These are phyloP conservation scores for Candida namnaoensis DNA, from an alignment of 805 yeast genomes.

Conservation along the genomic window DNA sequence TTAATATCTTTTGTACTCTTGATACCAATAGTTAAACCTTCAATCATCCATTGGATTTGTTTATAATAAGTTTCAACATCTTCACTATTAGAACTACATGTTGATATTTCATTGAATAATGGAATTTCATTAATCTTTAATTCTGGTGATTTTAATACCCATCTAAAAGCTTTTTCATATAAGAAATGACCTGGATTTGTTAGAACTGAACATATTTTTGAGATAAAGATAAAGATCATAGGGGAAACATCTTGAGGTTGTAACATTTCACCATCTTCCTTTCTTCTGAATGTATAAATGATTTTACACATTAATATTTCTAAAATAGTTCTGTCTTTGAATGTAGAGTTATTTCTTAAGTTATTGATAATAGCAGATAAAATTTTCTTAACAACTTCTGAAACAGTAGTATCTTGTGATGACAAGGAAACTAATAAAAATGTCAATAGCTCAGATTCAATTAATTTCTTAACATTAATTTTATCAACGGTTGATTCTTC, in stretches of 20 bases:
- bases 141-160: slow-evolving; percentile 41
- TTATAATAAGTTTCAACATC: slow-evolving; percentile 43
- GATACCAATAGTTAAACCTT: slow-evolving; percentile 36
- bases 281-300: slow-evolving; percentile 21
- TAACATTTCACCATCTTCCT: slow-evolving; percentile 8
- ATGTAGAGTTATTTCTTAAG: slow-evolving; percentile 30
- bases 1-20: slow-evolving; percentile 42
- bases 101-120: slow-evolving; percentile 23
- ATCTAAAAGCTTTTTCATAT: slow-evolving; percentile 63
- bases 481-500: slow-evolving; percentile 17
- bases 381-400: slow-evolving; percentile 32
- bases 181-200: slow-evolving; percentile 65
- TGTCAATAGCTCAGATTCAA: slow-evolving; percentile 49
- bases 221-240: slow-evolving; percentile 43
- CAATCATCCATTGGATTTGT: slow-evolving; percentile 61
- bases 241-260: slow-evolving; percentile 25
- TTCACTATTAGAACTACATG: slow-evolving; percentile 16
- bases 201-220: slow-evolving; percentile 49
- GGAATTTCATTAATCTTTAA: slow-evolving; percentile 35
- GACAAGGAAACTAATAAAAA: slow-evolving; percentile 39
- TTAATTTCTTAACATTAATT: slow-evolving; percentile 46
- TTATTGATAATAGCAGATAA: slow-evolving; percentile 35
- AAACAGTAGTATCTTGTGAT: slow-evolving; percentile 18
- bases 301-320: slow-evolving; percentile 41
- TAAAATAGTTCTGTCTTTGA: slow-evolving; percentile 49